phyloP scores from a whole-genome alignment of 345 rosid species.

The Aethionema arabicum region DNA sequence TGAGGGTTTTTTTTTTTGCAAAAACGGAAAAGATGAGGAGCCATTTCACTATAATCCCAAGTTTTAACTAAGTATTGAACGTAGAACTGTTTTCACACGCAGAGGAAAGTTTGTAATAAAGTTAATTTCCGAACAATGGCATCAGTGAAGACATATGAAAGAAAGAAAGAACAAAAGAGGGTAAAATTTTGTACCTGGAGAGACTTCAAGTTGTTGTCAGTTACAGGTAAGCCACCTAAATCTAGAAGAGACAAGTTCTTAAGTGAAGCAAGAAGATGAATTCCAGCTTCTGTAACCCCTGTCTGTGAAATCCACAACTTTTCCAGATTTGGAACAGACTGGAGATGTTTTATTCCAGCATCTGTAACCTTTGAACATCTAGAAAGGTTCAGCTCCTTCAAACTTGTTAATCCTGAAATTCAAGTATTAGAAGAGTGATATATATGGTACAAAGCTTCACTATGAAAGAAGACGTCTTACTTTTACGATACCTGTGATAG shows the following conservation, averaged over 20 bases:
- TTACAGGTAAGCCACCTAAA: constrained; percentile 88
- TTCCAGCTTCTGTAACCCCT: constrained; percentile 56
- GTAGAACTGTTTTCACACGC: background rate
- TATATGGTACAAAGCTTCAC: background rate
- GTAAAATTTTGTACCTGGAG: constrained; percentile 56
- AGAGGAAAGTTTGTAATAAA: background rate
- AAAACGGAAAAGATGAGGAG: no score
- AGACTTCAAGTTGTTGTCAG: constrained; percentile 56
- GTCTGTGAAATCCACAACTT: constrained; percentile 67
- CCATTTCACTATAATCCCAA: no score
- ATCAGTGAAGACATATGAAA: background rate
- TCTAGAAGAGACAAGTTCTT: constrained; percentile 56
- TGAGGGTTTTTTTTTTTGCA: no score
- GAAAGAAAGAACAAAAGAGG: background rate
- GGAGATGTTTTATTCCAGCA: constrained; percentile 65
- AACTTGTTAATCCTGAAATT: constrained; percentile 58
- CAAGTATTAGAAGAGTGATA: background rate
- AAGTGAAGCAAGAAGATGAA: constrained; percentile 66
- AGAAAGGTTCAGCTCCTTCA: constrained; percentile 80
- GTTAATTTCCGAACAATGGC: background rate
- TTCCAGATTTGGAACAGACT: constrained; percentile 62
- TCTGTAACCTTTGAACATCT: constrained; percentile 76
- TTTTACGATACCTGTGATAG: constrained; percentile 53
- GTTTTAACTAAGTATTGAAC: background rate
- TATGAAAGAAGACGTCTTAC: background rate